Conservation (phyloP, 495 filamentous ascomycete species). For the Aspergillus kassunensis region DNA sequence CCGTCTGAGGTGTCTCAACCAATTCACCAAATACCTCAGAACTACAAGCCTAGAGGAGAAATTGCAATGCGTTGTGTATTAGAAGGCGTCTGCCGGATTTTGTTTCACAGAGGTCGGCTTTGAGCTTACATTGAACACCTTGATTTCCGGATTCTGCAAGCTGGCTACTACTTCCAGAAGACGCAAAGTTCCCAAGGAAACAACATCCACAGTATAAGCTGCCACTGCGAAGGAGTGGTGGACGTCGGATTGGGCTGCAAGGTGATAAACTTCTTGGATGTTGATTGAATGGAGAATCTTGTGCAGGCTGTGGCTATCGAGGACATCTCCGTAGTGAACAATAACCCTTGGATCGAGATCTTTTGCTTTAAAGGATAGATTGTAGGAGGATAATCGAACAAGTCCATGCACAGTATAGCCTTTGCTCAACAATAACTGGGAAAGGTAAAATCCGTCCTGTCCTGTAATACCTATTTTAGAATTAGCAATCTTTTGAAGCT, state of each 20-base stretch:
- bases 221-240: background rate
- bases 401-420: background rate
- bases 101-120: no score
- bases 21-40: background rate
- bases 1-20: background rate
- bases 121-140: background rate
- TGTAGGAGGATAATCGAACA: no score
- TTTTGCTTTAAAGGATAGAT: no score
- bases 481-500: no score
- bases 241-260: constrained; percentile 3
- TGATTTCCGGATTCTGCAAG: background rate
- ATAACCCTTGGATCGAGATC: no score
- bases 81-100: background rate
- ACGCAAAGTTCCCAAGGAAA: background rate
- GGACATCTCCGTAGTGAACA: background rate
- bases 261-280: background rate
- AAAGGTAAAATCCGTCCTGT: constrained; percentile 3
- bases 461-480: constrained; percentile 4
- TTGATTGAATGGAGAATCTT: background rate
- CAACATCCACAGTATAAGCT: background rate
- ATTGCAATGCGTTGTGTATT: background rate
- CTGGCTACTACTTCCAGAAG: background rate
- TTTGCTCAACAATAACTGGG: background rate
- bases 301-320: background rate
- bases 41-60: background rate